Evolutionary conservation across 2,329 filamentous ascomycete genomes (phyloP).

Genomic region (Coniochaeta ligniaria): DNA sequence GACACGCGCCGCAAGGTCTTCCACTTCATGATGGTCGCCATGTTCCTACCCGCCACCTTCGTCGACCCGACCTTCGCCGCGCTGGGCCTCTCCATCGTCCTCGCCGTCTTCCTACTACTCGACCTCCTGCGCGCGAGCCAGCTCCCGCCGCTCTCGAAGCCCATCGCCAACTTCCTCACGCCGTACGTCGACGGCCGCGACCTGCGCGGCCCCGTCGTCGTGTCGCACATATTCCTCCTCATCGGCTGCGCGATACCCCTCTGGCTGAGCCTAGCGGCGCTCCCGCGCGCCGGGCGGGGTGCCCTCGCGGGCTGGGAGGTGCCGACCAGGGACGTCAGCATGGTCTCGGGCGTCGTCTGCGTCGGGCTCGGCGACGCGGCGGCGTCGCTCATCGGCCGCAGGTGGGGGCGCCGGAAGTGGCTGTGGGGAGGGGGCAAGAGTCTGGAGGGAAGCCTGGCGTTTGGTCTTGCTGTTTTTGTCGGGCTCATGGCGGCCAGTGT

Average conservation of each 20-base stretch:
- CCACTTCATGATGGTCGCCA: constrained; percentile 95
- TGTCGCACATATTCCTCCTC: constrained; percentile 91
- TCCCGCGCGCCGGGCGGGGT: constrained; percentile 47
- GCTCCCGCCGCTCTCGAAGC: constrained; percentile 80
- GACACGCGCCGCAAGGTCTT: constrained; percentile 96
- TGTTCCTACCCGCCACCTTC: constrained; percentile 83
- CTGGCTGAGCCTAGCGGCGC: constrained; percentile 75
- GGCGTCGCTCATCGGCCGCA: constrained; percentile 79
- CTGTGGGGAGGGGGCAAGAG: constrained; percentile 96
- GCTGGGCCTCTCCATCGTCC: constrained; percentile 69
- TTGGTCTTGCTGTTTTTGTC: constrained; percentile 68
- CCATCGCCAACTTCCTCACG: constrained; percentile 77
- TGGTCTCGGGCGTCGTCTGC: constrained; percentile 88
- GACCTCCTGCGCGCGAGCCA: constrained; percentile 88
- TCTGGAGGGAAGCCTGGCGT: constrained; percentile 78
- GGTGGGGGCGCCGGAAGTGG: constrained; percentile 86
- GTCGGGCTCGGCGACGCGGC: constrained; percentile 94
- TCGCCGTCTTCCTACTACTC: constrained; percentile 80
- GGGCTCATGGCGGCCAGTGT: constrained; percentile 63
- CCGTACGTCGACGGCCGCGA: constrained; percentile 94
- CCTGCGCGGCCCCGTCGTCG: constrained; percentile 85
- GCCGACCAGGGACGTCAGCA: constrained; percentile 66
- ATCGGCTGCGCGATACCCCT: constrained; percentile 93
- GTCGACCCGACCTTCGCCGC: constrained; percentile 80
- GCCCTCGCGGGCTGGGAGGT: constrained; percentile 71